These are phyloP conservation scores for Hymenotorrendiella dingleyae DNA, from an alignment of 2,329 filamentous ascomycete species.

Conservation along the genomic window DNA sequence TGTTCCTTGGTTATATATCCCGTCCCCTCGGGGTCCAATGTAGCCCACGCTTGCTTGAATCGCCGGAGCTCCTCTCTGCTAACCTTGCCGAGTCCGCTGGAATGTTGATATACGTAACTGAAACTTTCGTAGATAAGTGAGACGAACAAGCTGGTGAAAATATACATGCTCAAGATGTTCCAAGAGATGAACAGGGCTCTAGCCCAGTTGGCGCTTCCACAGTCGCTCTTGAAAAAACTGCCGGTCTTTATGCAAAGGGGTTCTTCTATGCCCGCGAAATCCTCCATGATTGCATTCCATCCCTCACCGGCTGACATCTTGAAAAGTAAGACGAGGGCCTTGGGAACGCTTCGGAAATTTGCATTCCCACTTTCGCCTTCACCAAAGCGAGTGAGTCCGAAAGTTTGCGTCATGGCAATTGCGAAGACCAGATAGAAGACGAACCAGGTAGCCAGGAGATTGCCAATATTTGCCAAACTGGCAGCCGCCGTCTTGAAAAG, in stretches of 20 bases:
- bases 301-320: slow-evolving; percentile 90
- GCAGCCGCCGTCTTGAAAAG: slow-evolving; percentile 98
- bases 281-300: slow-evolving; percentile 97
- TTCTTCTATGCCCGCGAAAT: slow-evolving; percentile 73
- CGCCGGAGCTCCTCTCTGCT: slow-evolving; percentile 90
- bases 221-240: slow-evolving; percentile 83
- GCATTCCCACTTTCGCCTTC: slow-evolving; percentile 65
- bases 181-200: slow-evolving; percentile 85
- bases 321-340: slow-evolving; percentile 88
- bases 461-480: slow-evolving; percentile 83
- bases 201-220: slow-evolving; percentile 85
- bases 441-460: slow-evolving; percentile 92
- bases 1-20: slow-evolving; percentile 87
- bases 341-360: slow-evolving; percentile 91
- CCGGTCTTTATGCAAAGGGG: slow-evolving; percentile 71
- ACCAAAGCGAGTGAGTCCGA: slow-evolving; percentile 88
- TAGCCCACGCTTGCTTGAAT: slow-evolving; percentile 98
- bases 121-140: slow-evolving; percentile 99
- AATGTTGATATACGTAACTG: slow-evolving; percentile 97
- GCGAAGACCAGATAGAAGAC: slow-evolving; percentile 95
- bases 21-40: slow-evolving; percentile 83
- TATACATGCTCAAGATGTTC: slow-evolving; percentile 99
- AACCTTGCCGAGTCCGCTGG: slow-evolving; percentile 83
- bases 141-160: slow-evolving; percentile 96
- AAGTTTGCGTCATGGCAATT: slow-evolving; percentile 92